Evolutionary conservation across 2,329 filamentous ascomycete genomes (phyloP).

Genomic region (Colletotrichum sp.): DNA sequence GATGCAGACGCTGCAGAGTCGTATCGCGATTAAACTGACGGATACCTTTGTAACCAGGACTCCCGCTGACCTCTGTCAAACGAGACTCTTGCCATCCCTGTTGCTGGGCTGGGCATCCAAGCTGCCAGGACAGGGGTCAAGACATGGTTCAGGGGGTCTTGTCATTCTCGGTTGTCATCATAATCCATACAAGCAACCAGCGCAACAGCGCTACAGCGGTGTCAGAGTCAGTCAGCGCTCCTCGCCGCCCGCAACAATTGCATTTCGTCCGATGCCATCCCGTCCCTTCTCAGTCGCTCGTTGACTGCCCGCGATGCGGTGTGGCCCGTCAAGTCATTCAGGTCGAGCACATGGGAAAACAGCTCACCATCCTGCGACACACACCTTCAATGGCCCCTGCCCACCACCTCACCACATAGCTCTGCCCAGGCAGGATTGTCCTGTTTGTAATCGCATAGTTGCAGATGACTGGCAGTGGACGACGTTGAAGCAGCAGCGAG

Average conservation of each 20-base stretch:
- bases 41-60: not conserved
- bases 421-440: not conserved
- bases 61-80: not conserved
- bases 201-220: not conserved
- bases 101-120: not conserved
- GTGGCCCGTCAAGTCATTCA: not conserved
- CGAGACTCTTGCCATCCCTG: slow-evolving; percentile 12
- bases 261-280: slow-evolving; percentile 7
- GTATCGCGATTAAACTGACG: not conserved
- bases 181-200: not conserved
- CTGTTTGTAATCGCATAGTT: slow-evolving; percentile 2
- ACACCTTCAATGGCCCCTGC: not conserved
- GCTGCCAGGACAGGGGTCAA: slow-evolving; percentile 2
- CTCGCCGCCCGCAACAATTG: not conserved
- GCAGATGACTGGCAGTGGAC: not conserved
- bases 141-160: slow-evolving; percentile 9
- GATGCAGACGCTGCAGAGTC: not conserved
- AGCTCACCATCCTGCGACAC: not conserved
- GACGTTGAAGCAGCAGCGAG: slow-evolving; percentile 7
- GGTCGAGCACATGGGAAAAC: not conserved
- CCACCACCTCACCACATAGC: not conserved
- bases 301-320: not conserved
- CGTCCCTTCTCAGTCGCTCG: not conserved
- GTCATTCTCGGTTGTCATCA: slow-evolving; percentile 8
- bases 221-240: not conserved